Evolutionary conservation across 2,329 filamentous ascomycete genomes (phyloP), one percentile per base, ranked within the genome.

Genomic region (Epichloe gansuensis): DNA sequence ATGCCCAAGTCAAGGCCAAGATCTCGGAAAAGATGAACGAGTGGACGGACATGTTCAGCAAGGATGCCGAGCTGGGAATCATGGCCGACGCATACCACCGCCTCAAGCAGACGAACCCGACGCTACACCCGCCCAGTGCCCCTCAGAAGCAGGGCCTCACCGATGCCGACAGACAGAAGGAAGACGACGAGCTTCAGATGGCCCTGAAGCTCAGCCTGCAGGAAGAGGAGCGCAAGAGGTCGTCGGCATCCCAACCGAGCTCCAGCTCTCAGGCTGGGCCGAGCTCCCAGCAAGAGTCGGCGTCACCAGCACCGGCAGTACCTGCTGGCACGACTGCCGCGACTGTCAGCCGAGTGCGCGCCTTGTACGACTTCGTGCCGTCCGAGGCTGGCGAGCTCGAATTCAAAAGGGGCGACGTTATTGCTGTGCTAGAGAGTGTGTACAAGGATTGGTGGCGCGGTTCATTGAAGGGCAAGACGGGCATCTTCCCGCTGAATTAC

Each of bases 361-460:
- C 93, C 1, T 75, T 97, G 45, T 98, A 88, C 66, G 93, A 98
- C 67, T 98, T 98, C 67, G 83, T 86, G 49, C 91, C 93, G 2
- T 94, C 90, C 0, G 93, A 98, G 67, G 82, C 89, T 0, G 93
- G 91, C 47, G 93, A 98, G 71, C 75, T 98, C 55, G 89, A 95
- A 60, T 98, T 98, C 68, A 86, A 90, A 60, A 95, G 95, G 71
- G 91, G 93, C 31, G 93, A 98, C 65, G 85, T 97, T 41, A 98
- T 98, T 66, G 91, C 93, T 1, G 93, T 98, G 15, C 76, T 98
- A 41, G 93, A 97, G 69, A 96, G 90, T 1, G 93, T 97, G 2
- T 98, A 94, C 73, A 98, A 97, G 69, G 93, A 98, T 68, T 98
- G 93, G 93, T 98, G 93, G 93, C 91, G 95, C 61, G 93, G 93